Conservation (phyloP, 2,329 filamentous ascomycete species). For the Rhexocercosporidium sp. region DNA sequence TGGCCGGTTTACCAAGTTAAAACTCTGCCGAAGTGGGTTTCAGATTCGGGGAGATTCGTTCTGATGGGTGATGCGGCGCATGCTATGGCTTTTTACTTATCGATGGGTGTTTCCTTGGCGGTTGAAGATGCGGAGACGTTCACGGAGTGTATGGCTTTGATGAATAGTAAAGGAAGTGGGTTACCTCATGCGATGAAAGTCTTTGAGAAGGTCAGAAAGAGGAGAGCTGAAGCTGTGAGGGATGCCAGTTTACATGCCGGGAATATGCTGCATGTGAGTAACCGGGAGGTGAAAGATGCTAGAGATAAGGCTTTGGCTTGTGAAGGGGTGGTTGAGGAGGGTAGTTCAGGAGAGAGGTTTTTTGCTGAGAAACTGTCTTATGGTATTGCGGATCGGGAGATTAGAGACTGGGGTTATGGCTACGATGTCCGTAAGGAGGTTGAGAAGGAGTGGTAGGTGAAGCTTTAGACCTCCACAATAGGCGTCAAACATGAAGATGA, state of each 20-base stretch:
- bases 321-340: not conserved
- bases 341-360: not conserved
- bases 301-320: not conserved
- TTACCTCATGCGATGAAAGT: not conserved
- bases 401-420: constrained; percentile 2
- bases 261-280: not conserved
- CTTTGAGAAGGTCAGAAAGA: not conserved
- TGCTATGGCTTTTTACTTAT: not conserved
- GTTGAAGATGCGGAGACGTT: constrained; percentile 5
- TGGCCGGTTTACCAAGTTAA: constrained; percentile 6
- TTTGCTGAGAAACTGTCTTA: not conserved
- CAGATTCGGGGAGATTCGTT: not conserved
- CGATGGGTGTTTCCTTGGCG: not conserved
- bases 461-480: no score
- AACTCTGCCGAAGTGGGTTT: not conserved
- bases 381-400: constrained; percentile 3
- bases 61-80: constrained; percentile 6
- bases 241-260: constrained; percentile 2
- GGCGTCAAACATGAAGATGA: no score
- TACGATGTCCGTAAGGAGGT: not conserved
- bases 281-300: not conserved
- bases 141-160: not conserved
- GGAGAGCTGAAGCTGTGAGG: not conserved
- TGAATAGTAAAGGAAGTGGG: not conserved
- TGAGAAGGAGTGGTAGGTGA: not conserved